phyloP scores from a whole-genome alignment of 805 yeast genomes.

The Candida succiphila region DNA sequence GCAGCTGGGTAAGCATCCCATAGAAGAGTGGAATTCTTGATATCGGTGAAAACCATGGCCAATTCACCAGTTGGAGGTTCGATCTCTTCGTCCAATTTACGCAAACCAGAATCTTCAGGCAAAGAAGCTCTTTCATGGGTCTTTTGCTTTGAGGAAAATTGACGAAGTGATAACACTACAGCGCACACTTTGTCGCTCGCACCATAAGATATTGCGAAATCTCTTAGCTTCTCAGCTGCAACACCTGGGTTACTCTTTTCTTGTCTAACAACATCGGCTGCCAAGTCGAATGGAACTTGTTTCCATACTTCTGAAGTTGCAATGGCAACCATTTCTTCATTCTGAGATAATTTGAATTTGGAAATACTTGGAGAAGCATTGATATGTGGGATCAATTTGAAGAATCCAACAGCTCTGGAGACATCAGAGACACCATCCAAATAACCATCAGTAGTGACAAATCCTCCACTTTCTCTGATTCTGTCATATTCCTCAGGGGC shows the following conservation, averaged over 20 bases:
- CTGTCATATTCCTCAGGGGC: conserved; percentile 70
- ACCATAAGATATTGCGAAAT: conserved; percentile 90
- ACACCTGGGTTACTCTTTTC: conserved; percentile 75
- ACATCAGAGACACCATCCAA: conserved; percentile 76
- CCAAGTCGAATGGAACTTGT: conserved; percentile 67
- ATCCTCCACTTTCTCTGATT: conserved; percentile 86
- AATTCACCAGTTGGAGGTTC: conserved; percentile 91
- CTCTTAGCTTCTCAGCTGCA: conserved; percentile 90
- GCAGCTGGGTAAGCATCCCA: conserved; percentile 94
- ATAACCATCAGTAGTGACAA: conserved; percentile 74
- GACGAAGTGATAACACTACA: conserved; percentile 64
- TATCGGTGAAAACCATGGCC: conserved; percentile 96
- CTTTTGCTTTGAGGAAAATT: conserved; percentile 28
- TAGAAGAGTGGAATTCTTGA: conserved; percentile 81
- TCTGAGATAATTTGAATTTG: conserved; percentile 45
- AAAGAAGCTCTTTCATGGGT: conserved; percentile 32
- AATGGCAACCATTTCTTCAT: conserved; percentile 78
- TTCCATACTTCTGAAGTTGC: conserved; percentile 88
- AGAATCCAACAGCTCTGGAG: conserved; percentile 89
- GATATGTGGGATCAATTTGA: conserved; percentile 76
- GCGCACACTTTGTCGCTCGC: conserved; percentile 71
- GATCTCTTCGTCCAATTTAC: conserved; percentile 82
- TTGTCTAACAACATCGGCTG: conserved; percentile 82
- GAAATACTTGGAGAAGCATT: conserved; percentile 80
- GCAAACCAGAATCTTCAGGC: conserved; percentile 66